A percentile compares a stretch with the other conserved stretches of the same genome.
phyloP scores from a whole-genome alignment of 257 asterid species.

The Galeopsis tetrahit region DNA sequence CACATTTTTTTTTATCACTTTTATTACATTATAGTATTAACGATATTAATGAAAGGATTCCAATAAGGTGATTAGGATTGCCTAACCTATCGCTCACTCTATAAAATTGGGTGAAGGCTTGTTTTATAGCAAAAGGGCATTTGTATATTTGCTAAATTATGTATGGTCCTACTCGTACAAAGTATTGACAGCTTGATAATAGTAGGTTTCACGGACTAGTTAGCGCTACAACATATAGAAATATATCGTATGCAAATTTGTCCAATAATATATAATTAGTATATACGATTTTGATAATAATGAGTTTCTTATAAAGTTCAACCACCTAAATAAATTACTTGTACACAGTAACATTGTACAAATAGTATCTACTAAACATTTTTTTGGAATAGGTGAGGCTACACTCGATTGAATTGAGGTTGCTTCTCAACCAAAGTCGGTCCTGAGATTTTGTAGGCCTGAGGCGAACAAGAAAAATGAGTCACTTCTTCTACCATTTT shows the following conservation, averaged over 20 bases:
- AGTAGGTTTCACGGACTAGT: neutral
- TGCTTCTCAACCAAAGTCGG: no score
- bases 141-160: slow-evolving; percentile 6
- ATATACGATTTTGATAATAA: no score
- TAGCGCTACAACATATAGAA: neutral
- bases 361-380: no score
- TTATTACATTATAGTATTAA: neutral
- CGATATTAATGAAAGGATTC: neutral
- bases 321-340: no score
- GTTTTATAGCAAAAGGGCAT: neutral
- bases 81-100: slow-evolving; percentile 14
- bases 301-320: no score
- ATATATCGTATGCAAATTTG: neutral
- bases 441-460: no score
- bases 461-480: no score
- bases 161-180: neutral
- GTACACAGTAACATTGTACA: no score
- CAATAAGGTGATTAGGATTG: slow-evolving; percentile 13
- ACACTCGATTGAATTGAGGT: neutral
- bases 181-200: slow-evolving; percentile 24
- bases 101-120: neutral
- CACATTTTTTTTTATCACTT: neutral
- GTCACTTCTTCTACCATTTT: no score
- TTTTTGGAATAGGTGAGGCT: neutral
- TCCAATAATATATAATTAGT: no score